Base-by-base conservation (phyloP, 345 rosid genomes). In the Eutrema japonicum region DNA sequence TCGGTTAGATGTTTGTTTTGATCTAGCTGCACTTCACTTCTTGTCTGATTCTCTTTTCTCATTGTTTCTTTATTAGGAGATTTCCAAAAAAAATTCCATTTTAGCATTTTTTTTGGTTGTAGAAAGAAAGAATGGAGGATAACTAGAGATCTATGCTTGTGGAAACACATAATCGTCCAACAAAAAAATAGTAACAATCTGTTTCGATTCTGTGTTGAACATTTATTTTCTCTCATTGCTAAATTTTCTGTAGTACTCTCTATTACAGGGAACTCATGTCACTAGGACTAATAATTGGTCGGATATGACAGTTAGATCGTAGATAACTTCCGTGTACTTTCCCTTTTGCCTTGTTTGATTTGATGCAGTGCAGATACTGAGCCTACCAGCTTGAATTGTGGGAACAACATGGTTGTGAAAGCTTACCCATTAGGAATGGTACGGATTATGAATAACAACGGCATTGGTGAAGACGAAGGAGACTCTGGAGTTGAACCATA, bases 341-440 rank as follows among this genome's bases (percentile, higher is more conserved):
- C 4, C 2, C 2, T 35, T 33, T 49, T 16, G 14, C 38, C 18
- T 36, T 49, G 5, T 51, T 65, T 58, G 68, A 13, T 58, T 67
- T 50, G 78, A 59, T 66, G 73, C 89, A 85, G 96, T 75, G 77
- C 85, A 81, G 88, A 82, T 79, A 80, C 78, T 69, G 82, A 82
- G 64, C 81, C 77, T 48, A 72, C 72, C 13, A 56, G 70, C 43
- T 80, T 72, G 32, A 63, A 51, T 72, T 52, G 76, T 62, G 76
- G 69, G 45, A 85, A 77, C 79, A 50, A 78, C 32, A 70, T 88
- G 89, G 72, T 85, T 70, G 79, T 78, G 49, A 83, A 82, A 57
- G 90, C 89, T 61, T 85, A 82, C 56, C 92, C 93, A 2, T 46
- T 86, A 51, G 82, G 85, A 22, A 62, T 86, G 82, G 72, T 82